These are phyloP conservation scores for Lepiota venenata DNA, from an alignment of 768 basidiomycete species.

Conservation along the genomic window DNA sequence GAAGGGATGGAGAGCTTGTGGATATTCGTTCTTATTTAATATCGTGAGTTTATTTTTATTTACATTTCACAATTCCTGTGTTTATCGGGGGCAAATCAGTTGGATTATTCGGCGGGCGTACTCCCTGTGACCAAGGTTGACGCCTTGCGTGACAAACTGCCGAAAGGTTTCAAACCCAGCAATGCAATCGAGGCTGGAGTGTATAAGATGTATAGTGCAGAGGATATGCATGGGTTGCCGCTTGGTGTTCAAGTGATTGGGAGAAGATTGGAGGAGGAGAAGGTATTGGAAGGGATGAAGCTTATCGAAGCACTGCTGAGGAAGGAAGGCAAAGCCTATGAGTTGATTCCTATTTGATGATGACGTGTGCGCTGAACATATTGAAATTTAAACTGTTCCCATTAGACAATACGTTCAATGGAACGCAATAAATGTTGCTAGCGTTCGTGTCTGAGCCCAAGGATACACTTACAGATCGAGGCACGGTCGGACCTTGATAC, in stretches of 20 bases:
- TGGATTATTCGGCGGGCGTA: conserved; percentile 47
- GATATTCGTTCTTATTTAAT: conserved; percentile 64
- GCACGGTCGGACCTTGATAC: too few species aligned
- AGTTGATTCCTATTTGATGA: conserved; percentile 3
- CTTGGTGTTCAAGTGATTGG: conserved; percentile 62
- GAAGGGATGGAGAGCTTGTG: conserved; percentile 47
- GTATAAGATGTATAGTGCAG: conserved; percentile 48
- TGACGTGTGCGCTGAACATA: too few species aligned
- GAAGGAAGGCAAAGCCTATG: conserved; percentile 18
- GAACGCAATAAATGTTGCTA: too few species aligned
- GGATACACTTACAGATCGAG: too few species aligned
- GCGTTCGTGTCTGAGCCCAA: background rate
- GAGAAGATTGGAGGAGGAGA: conserved; percentile 59
- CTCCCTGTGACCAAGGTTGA: conserved; percentile 56
- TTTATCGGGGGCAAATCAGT: conserved; percentile 15
- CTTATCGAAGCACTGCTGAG: conserved; percentile 37
- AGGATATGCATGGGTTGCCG: conserved; percentile 55
- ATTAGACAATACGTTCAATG: too few species aligned
- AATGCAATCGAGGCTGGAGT: conserved; percentile 43
- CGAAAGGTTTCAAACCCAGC: conserved; percentile 29
- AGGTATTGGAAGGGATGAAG: conserved; percentile 58
- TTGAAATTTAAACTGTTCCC: too few species aligned
- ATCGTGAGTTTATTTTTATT: conserved; percentile 32
- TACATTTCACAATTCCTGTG: background rate
- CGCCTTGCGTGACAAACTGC: conserved; percentile 36